Base-by-base conservation (phyloP, 805 yeast genomes). In the Cyberlindnera misumaiensis region DNA sequence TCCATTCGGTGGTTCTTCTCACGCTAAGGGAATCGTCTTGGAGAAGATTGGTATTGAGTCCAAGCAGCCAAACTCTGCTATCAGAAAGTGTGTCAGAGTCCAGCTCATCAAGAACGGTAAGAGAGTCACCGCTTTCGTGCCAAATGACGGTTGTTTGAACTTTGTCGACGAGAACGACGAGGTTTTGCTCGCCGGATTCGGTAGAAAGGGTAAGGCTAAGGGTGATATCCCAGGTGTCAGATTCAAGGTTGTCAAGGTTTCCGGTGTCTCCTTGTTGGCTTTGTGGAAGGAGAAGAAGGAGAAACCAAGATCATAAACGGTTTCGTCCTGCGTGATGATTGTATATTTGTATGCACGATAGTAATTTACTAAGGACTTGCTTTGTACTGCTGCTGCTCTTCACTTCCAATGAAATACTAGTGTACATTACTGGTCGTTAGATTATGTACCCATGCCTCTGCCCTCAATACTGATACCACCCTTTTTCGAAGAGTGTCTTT, bases 171-270 rank as follows among this genome's bases (percentile, higher is more conserved):
- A 93, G 80, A 93, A 93, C 81, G 99, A 93, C 77, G 97, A 93
- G 75, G 99, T 93, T 63, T 79, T 93, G 65, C 80, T 93, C 63
- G 97, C 99, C 65, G 99, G 99, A 82, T 93, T 93, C 88, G 99
- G 99, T 87, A 88, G 97, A 80, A 93, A 96, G 83, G 98, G 98
- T 80, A 93, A 93, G 83, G 98, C 98, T 73, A 93, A 93, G 95
- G 98, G 99, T 82, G 99, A 93, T 89, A 90, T 93, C 68, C 98
- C 98, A 73, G 99, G 99, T 87, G 99, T 93, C 70, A 93, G 99
- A 85, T 93, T 93, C 88, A 93, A 93, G 86, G 99, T 93, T 70
- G 99, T 93, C 71, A 93, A 93, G 82, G 99, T 93, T 63, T 86
- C 98, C 62, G 98, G 98, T 85, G 98, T 94, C 65, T 93, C 98